A percentile compares a stretch with the other conserved stretches of the same genome.
These are phyloP conservation scores for Pholiota microspora DNA, from an alignment of 768 basidiomycete genomes.

Conservation along the genomic window DNA sequence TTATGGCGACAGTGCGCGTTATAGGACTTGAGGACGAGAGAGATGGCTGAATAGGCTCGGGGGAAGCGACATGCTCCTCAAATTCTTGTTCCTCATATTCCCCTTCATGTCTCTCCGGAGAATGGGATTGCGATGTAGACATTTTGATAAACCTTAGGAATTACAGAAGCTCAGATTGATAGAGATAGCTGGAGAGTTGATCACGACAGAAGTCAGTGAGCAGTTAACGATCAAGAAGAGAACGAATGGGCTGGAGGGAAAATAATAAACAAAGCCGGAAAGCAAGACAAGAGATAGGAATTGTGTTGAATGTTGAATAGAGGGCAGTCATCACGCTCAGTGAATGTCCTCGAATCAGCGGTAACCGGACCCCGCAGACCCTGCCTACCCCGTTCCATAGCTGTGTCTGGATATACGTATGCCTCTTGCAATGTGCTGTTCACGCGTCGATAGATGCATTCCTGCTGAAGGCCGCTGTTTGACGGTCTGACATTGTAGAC, in stretches of 20 bases:
- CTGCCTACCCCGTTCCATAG: background rate
- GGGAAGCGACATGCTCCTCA: slow-evolving; percentile 6
- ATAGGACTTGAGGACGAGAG: slow-evolving; percentile 20
- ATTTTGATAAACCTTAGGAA: slow-evolving; percentile 12
- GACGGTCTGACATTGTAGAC: background rate
- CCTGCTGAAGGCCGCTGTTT: background rate
- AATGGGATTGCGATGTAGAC: slow-evolving; percentile 23
- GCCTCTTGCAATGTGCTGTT: background rate
- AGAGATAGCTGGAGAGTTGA: slow-evolving; percentile 5
- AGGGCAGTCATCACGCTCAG: background rate
- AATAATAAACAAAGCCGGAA: background rate
- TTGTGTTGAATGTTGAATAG: background rate
- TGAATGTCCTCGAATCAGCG: background rate
- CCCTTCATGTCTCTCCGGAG: slow-evolving; percentile 17
- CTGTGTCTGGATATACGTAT: background rate
- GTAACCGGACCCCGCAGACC: slow-evolving; percentile 6
- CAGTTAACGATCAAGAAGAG: background rate
- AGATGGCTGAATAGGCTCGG: slow-evolving; percentile 13
- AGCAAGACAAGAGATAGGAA: slow-evolving; percentile 1
- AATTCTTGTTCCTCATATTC: slow-evolving; percentile 9
- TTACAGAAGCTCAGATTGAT: background rate
- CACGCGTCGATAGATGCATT: background rate
- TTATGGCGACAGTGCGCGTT: slow-evolving; percentile 79
- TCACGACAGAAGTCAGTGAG: slow-evolving; percentile 1
- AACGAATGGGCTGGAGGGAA: background rate